Conservation (phyloP, 768 basidiomycete species). For the Chalciporus sphaerocephalus region DNA sequence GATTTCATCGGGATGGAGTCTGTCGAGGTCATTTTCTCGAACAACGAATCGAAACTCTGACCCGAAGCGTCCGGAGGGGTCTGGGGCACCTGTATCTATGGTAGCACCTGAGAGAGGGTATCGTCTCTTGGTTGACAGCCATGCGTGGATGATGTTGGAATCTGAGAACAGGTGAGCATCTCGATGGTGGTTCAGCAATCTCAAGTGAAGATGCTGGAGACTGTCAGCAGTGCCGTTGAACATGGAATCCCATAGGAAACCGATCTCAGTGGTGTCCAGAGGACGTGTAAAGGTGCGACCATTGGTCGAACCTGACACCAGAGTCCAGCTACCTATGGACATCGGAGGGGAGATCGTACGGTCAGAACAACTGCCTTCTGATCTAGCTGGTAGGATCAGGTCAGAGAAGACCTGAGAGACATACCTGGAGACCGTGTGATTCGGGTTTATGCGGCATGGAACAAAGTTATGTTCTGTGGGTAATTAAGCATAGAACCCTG, state of each 20-base stretch:
- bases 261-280: slow-evolving; percentile 37
- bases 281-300: slow-evolving; percentile 32
- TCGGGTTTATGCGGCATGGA: no score
- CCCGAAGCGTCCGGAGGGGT: neutral
- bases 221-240: slow-evolving; percentile 45
- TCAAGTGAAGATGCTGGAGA: slow-evolving; percentile 29
- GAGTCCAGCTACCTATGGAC: slow-evolving; percentile 15
- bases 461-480: no score
- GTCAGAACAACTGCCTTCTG: no score
- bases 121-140: slow-evolving; percentile 44
- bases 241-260: slow-evolving; percentile 40
- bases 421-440: no score
- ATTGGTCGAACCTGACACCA: neutral
- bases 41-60: slow-evolving; percentile 37
- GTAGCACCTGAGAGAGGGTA: slow-evolving; percentile 47
- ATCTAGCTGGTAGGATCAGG: no score
- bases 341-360: slow-evolving; percentile 2
- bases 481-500: no score
- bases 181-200: slow-evolving; percentile 25
- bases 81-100: slow-evolving; percentile 15
- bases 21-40: slow-evolving; percentile 32
- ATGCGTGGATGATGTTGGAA: slow-evolving; percentile 39
- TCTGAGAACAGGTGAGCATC: slow-evolving; percentile 24
- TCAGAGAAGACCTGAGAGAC: no score
- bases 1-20: slow-evolving; percentile 38